Percentiles rank a stretch among this genome's conserved stretches.
Conservation (phyloP, 2,329 filamentous ascomycete species). For the Didymosphaeria variabile region DNA sequence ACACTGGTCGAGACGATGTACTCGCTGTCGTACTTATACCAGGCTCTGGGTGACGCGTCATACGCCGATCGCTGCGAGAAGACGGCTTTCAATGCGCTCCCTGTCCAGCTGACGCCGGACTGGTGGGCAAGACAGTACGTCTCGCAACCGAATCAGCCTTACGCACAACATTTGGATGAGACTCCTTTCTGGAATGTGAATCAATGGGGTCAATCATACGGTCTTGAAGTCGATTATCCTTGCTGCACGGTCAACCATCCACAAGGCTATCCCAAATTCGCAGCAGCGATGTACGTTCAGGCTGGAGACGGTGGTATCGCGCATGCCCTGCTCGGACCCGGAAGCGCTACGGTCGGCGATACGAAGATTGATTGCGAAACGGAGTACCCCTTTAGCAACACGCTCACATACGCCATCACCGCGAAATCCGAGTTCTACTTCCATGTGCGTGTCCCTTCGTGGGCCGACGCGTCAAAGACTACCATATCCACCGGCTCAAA, state of each 20-base stretch:
- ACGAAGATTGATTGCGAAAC: conserved; percentile 61
- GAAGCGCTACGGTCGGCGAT: conserved; percentile 49
- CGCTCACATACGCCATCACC: conserved; percentile 53
- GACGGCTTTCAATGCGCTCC: conserved; percentile 65
- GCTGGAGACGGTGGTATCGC: conserved; percentile 57
- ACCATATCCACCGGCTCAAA: conserved; percentile 20
- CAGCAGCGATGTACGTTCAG: conserved; percentile 58
- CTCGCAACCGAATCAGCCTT: conserved; percentile 63
- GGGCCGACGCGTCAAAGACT: conserved; percentile 42
- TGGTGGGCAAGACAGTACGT: conserved; percentile 68
- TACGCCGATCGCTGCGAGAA: conserved; percentile 64
- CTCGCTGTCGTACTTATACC: conserved; percentile 62
- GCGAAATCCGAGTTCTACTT: conserved; percentile 52
- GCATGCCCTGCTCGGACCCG: conserved; percentile 62
- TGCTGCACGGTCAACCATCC: conserved; percentile 69
- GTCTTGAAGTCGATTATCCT: conserved; percentile 60
- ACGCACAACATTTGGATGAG: conserved; percentile 51
- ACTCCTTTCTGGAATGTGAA: conserved; percentile 12
- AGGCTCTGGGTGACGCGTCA: conserved; percentile 55
- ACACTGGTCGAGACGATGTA: conserved; percentile 63
- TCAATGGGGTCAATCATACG: conserved; percentile 53
- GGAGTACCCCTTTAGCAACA: conserved; percentile 58
- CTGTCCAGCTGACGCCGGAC: conserved; percentile 60
- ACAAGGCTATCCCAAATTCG: conserved; percentile 66
- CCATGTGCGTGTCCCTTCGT: conserved; percentile 57